Evolutionary conservation across 176 grass and related monocot species (phyloP), one percentile per base, ranked within the genome.

Genomic region (Hsuehochloa calcarea): DNA sequence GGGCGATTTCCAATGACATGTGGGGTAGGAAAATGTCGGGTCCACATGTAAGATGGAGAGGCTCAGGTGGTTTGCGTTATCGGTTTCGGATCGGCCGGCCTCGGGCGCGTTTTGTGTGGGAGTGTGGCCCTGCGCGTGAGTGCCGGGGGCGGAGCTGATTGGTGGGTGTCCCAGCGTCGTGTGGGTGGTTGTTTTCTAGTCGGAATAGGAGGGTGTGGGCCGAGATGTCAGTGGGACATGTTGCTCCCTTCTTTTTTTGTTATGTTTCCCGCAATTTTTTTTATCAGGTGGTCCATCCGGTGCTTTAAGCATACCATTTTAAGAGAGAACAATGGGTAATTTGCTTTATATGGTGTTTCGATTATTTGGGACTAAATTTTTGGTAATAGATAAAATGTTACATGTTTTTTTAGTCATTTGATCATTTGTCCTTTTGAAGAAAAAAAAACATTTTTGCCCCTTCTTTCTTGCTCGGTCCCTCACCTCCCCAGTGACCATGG

Each of bases 131-230:
- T 23, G 3, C 19, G 41, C 25, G 77, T 10, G 8, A 20, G 65
- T 73, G 79, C 25, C 85, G 85, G 85, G 89, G 89, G 20, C 44
- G 70, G 37, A 52, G 6, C 68, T 58, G 25, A 88, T 85, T 91
- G 89, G 85, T 79, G 81, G 69, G 80, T 80, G 25, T 31, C 6
- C 6, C 5, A 0, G 1, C 13, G 58, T 20, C 26, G 54, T 46
- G 88, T 72, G 79, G 34, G 72, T 81, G 22, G 8, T 55, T 76
- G 70, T 55, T 75, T 80, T 60, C 20, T 65, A 23, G 13, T 72
- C 20, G 74, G 58, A 47, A 29, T 1, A 2, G 39, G 25, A 58
- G 10, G 15, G 5, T 5, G 27, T 40, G 29, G 84, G 62, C 16
- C 68, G 74, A 11, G 0, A 2, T 74, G 58, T 56, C 89, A 87